Evolutionary conservation across 805 yeast genomes (phyloP).

Genomic region (Yamadazyma philogaea): DNA sequence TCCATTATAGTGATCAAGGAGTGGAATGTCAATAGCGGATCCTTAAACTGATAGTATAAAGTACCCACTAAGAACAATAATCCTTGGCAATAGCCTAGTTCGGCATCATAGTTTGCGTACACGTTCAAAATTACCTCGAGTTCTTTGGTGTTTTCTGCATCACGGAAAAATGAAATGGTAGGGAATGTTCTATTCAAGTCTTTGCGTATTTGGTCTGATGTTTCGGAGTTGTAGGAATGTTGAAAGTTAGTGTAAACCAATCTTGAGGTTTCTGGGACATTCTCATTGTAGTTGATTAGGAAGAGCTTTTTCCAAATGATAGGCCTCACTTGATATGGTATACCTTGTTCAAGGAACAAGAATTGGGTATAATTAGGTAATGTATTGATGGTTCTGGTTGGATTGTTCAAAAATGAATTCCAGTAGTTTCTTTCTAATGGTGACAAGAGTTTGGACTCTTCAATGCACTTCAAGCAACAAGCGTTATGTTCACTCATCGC

Average conservation of each 20-base stretch:
- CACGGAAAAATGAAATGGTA: slow-evolving; percentile 45
- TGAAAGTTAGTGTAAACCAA: slow-evolving; percentile 39
- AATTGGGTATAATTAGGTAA: slow-evolving; percentile 48
- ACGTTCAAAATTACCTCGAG: slow-evolving; percentile 58
- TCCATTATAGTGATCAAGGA: slow-evolving; percentile 58
- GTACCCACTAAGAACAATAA: slow-evolving; percentile 61
- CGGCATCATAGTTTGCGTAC: slow-evolving; percentile 59
- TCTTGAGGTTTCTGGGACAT: slow-evolving; percentile 33
- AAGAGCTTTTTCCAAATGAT: slow-evolving; percentile 44
- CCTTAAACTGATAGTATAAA: slow-evolving; percentile 40
- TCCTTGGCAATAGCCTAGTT: slow-evolving; percentile 70
- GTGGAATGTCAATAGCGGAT: slow-evolving; percentile 43
- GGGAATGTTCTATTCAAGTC: slow-evolving; percentile 64
- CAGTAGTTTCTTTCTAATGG: slow-evolving; percentile 40
- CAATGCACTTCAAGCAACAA: slow-evolving; percentile 27
- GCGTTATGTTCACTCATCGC: slow-evolving; percentile 16
- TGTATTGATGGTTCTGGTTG: slow-evolving; percentile 42
- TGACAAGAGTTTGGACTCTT: slow-evolving; percentile 17
- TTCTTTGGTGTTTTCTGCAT: slow-evolving; percentile 39
- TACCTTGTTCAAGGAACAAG: slow-evolving; percentile 41
- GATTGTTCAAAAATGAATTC: slow-evolving; percentile 43
- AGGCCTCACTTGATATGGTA: slow-evolving; percentile 43
- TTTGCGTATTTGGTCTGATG: slow-evolving; percentile 47
- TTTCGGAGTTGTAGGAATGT: slow-evolving; percentile 38
- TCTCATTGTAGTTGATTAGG: slow-evolving; percentile 25